Evolutionary conservation across 108 stramenopile species (phyloP), one percentile per base, ranked within the genome.

Genomic region (Halocafeteria seosinensis): DNA sequence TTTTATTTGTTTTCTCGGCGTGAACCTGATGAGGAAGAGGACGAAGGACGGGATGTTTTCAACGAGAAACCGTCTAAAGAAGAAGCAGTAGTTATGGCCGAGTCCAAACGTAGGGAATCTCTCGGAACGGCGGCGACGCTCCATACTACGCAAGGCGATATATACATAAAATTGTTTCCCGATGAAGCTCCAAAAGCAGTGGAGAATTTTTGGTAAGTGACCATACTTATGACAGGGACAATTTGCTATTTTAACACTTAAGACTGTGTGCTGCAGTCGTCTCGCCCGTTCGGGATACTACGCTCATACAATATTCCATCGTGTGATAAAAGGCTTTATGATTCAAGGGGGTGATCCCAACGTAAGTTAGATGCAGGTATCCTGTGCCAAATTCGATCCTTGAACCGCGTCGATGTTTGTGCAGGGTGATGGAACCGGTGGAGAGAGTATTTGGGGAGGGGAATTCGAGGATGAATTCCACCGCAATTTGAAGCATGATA

Each of bases 361-460:
- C n/a, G n/a, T n/a, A n/a, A n/a, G n/a, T n/a, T n/a, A n/a, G n/a
- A n/a, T n/a, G n/a, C n/a, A n/a, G n/a, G n/a, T n/a, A n/a, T n/a
- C n/a, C n/a, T n/a, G n/a, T n/a, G n/a, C n/a, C n/a, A n/a, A n/a
- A n/a, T n/a, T n/a, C n/a, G n/a, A n/a, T n/a, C n/a, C n/a, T n/a
- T n/a, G n/a, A n/a, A n/a, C n/a, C n/a, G n/a, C n/a, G n/a, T n/a
- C n/a, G n/a, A n/a, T n/a, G n/a, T n/a, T n/a, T n/a, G n/a, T n/a
- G n/a, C n/a, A n/a, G 26, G 97, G 97, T 24, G 90, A 99, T 71
- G 97, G 97, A n/a, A 99, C 97, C 5, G 97, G 97, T 25, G 97
- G 97, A 33, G 97, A 99, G 82, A 81, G 78, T 50, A 92, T 99
- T 50, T 99, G 97, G 97, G 94, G 94, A 26, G 93, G 94, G 24